Percentiles rank a stretch among this genome's conserved stretches.
Conservation (phyloP, 2,329 filamentous ascomycete species). For the Epicoccum nigrum region DNA sequence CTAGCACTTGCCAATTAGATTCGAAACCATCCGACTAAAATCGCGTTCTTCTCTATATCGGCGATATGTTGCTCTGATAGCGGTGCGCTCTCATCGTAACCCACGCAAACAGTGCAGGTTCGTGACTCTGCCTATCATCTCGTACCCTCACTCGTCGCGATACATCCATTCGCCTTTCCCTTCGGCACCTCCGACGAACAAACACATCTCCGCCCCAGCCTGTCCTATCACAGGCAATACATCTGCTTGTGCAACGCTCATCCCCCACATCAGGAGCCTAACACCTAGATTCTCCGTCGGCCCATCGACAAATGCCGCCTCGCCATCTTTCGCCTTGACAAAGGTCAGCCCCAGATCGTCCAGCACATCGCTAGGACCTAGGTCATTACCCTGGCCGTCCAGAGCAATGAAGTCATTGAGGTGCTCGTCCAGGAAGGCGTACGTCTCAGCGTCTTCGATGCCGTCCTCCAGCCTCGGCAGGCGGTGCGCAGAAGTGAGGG, state of each 20-base stretch:
- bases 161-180: constrained; percentile 23
- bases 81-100: no score
- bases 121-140: no score
- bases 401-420: constrained; percentile 26
- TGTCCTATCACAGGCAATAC: constrained; percentile 13
- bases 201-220: constrained; percentile 7
- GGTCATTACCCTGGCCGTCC: background rate
- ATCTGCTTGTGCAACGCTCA: constrained; percentile 28
- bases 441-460: constrained; percentile 33
- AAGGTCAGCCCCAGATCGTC: constrained; percentile 25
- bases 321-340: constrained; percentile 9
- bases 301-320: constrained; percentile 12
- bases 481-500: constrained; percentile 19
- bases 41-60: no score
- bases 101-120: no score
- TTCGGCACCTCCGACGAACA: constrained; percentile 12
- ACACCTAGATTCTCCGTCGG: constrained; percentile 25
- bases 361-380: constrained; percentile 16
- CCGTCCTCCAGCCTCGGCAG: constrained; percentile 31
- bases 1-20: no score
- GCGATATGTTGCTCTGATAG: no score
- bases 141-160: background rate
- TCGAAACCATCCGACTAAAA: no score
- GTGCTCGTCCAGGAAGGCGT: constrained; percentile 30
- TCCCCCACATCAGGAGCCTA: constrained; percentile 33